Evolutionary conservation across 331 rosid species (phyloP).

Genomic region (Acacia pycnantha): DNA sequence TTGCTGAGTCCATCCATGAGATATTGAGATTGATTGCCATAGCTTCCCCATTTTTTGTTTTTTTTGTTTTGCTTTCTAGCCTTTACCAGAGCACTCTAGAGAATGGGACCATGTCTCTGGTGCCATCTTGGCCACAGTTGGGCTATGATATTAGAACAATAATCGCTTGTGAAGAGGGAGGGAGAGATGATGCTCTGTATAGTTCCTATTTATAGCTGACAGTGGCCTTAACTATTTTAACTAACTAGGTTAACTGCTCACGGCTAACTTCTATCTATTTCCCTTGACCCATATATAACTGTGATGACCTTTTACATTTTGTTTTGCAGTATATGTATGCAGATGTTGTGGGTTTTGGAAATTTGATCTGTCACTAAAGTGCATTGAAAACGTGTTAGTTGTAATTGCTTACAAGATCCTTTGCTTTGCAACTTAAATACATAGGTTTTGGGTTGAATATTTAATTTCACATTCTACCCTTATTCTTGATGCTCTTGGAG

Average conservation of each 20-base stretch:
- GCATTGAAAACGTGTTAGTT: background rate
- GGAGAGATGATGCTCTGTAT: background rate
- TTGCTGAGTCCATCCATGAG: background rate
- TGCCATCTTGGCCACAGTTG: background rate
- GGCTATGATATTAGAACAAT: background rate
- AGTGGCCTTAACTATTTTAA: background rate
- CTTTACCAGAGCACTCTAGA: background rate
- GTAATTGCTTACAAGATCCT: constrained; percentile 9
- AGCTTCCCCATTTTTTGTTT: background rate
- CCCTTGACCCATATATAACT: background rate
- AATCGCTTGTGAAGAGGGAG: background rate
- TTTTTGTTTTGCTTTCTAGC: background rate
- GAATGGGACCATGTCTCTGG: background rate
- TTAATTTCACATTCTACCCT: background rate
- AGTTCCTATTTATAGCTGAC: background rate
- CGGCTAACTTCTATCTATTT: background rate
- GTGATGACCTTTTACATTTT: background rate
- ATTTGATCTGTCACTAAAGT: background rate
- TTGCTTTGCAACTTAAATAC: background rate
- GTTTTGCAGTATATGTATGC: background rate
- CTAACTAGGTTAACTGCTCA: background rate
- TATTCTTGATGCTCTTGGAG: background rate
- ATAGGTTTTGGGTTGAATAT: background rate
- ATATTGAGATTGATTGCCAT: background rate
- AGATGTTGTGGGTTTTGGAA: background rate